Base-by-base conservation (phyloP, 345 rosid species). In the Pseudoturritis turrita region DNA sequence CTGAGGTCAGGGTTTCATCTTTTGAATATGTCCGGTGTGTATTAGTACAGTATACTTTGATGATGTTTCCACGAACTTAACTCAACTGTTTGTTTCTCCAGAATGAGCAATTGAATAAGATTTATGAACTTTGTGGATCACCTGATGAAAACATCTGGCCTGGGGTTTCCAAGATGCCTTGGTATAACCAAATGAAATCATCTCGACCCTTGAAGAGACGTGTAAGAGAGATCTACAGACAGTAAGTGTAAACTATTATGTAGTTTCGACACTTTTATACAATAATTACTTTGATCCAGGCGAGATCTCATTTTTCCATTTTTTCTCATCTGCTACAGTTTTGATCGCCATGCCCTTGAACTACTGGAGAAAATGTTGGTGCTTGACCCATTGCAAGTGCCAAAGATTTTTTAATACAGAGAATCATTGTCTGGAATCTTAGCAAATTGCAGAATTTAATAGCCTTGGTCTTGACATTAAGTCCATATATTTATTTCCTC, bases 341-440 rank as follows among this genome's bases (percentile, higher is more conserved):
- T 90, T 80, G 97, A 91, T 65, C 91, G 92, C 13, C 89, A 89
- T 83, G 98, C 98, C 72, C 80, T 94, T 84, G 97, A 94, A 68
- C 82, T 94, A 67, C 73, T 94, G 62, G 98, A 94, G 77, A 86
- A 62, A 80, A 90, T 94, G 98, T 82, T 91, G 73, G 85, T 81
- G 15, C 98, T 93, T 25, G 97, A 93, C 77, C 98, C 97, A 9
- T 65, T 89, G 14, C 88, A 90, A 97, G 98, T 91, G 85, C 62
- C 28, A 36, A 29, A 36, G 13, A 5, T 1, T 23, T 23, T 47
- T 26, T 17, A 4, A 70, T 9, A 12, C 26, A 29, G 17, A 7
- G 19, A 62, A 41, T 18, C 2, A 21, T 35, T 13, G 28, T 71
- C 56, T 28, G 49, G 26, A 10, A 61, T 39, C n/a, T 74, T 45